Evolutionary conservation across 768 basidiomycete species (phyloP), one percentile per base, ranked within the genome.

Genomic region (Macrolepiota albuminosa): DNA sequence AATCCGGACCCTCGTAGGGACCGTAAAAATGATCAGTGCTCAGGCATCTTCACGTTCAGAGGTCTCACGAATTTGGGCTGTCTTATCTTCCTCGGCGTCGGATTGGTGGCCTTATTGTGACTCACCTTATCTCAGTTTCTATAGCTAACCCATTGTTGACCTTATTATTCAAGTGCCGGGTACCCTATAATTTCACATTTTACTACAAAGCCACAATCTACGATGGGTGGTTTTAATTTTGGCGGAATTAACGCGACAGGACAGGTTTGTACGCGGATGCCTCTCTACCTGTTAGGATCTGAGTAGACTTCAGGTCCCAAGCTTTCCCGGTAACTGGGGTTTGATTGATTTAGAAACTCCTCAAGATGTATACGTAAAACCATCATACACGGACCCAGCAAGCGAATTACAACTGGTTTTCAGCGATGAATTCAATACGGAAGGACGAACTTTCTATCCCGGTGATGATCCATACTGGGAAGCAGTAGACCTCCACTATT

Each of bases 381-480:
- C 71, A 6, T 84, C 85, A 5, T 85, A 81, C 64, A 66, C 70
- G 21, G 78, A 87, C 64, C 80, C 87, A 26, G 74, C 76, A 10
- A 72, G 80, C 54, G 71, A 80, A 64, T 64, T 86, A 71, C 84
- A 86, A 58, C 80, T 96, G 13, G 85, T 93, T 4, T 95, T 93
- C 71, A 91, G 89, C 43, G 93, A 95, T 71, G 94, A 95, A 71
- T 95, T 95, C 73, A 86, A 95, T 60, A 76, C 75, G 8, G 85
- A 88, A 5, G 87, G 89, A 16, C 84, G 94, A 40, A 83, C 88
- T 0, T 95, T 95, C 70, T 92, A 88, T 71, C 87, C 87, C 52
- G 92, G 91, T 58, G 91, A 95, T 70, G 93, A 95, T 71, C 89
- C 93, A 7, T 94, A 88, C 70, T 93, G 91, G 91, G 91, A 93